Conservation (phyloP, 1,284 basidiomycete species). For the Chalciporus piperatoides region DNA sequence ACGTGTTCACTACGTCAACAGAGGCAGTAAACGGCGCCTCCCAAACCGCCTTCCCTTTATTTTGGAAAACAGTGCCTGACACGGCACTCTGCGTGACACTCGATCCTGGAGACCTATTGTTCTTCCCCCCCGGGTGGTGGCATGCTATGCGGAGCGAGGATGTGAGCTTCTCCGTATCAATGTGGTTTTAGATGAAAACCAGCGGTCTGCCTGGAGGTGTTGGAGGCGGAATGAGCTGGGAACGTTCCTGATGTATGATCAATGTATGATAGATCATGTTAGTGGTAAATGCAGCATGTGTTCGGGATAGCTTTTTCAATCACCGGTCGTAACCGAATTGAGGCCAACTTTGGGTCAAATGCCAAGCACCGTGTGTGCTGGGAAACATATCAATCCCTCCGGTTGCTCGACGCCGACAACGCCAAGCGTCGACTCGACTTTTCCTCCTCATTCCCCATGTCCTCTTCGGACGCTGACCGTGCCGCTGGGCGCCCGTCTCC, state of each 20-base stretch:
- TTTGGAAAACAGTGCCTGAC: slow-evolving; percentile 59
- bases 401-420: slow-evolving; percentile 18
- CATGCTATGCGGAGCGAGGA: slow-evolving; percentile 84
- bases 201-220: slow-evolving; percentile 25
- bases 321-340: slow-evolving; percentile 30
- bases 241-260: slow-evolving; percentile 7
- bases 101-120: slow-evolving; percentile 78
- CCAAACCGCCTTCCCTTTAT: slow-evolving; percentile 39
- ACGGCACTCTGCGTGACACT: slow-evolving; percentile 65
- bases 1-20: slow-evolving; percentile 53
- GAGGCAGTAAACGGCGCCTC: slow-evolving; percentile 22
- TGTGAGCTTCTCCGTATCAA: slow-evolving; percentile 72
- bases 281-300: slow-evolving; percentile 10
- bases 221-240: slow-evolving; percentile 6
- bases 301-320: slow-evolving; percentile 22
- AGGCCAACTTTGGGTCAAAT: slow-evolving; percentile 16
- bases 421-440: slow-evolving; percentile 11
- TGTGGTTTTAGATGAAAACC: slow-evolving; percentile 64
- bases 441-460: slow-evolving; percentile 25
- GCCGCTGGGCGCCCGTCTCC: slow-evolving; percentile 29
- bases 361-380: slow-evolving; percentile 1
- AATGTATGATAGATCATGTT: slow-evolving; percentile 2
- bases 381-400: slow-evolving; percentile 17
- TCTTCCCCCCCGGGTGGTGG: slow-evolving; percentile 92
- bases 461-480: slow-evolving; percentile 34